Evolutionary conservation across 805 yeast genomes (phyloP).

Genomic region (Candida maltosa): DNA sequence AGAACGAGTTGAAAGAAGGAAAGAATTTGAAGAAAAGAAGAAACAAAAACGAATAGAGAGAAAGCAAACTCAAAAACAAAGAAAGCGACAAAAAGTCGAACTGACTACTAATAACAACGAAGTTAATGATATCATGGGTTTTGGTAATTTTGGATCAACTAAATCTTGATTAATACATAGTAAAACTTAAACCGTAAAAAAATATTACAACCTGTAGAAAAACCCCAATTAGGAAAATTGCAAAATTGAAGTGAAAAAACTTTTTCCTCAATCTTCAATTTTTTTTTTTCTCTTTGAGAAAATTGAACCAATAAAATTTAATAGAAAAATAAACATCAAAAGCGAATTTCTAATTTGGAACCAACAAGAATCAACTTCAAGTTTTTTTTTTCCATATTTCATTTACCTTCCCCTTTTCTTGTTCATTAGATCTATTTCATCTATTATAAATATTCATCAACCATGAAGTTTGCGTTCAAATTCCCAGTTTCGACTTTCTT

Average conservation of each 20-base stretch:
- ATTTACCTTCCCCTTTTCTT: not conserved
- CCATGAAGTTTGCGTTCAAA: slow-evolving; percentile 41
- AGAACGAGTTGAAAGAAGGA: slow-evolving; percentile 39
- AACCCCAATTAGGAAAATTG: too few relatives aligned
- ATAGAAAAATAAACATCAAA: slow-evolving; percentile 13
- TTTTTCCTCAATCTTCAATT: not conserved
- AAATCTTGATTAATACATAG: too few relatives aligned
- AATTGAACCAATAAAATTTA: slow-evolving; percentile 18
- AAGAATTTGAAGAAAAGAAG: slow-evolving; percentile 34
- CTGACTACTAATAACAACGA: slow-evolving; percentile 15
- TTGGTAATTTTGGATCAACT: slow-evolving; percentile 50
- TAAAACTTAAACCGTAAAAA: too few relatives aligned
- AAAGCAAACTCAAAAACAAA: slow-evolving; percentile 16
- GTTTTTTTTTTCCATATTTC: slow-evolving; percentile 1
- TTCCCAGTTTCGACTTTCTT: slow-evolving; percentile 35
- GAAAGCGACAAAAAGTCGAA: slow-evolving; percentile 9
- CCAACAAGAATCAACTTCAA: slow-evolving; percentile 1
- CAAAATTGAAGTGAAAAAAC: slow-evolving; percentile 1
- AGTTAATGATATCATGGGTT: slow-evolving; percentile 53
- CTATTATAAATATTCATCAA: slow-evolving; percentile 3
- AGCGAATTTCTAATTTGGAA: not conserved
- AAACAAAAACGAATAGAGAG: slow-evolving; percentile 23
- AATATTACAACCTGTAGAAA: too few relatives aligned
- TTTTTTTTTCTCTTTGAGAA: slow-evolving; percentile 6
- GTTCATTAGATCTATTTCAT: not conserved